These are phyloP conservation scores for Pleomassaria siparia DNA, from an alignment of 2,329 filamentous ascomycete species.

Conservation along the genomic window DNA sequence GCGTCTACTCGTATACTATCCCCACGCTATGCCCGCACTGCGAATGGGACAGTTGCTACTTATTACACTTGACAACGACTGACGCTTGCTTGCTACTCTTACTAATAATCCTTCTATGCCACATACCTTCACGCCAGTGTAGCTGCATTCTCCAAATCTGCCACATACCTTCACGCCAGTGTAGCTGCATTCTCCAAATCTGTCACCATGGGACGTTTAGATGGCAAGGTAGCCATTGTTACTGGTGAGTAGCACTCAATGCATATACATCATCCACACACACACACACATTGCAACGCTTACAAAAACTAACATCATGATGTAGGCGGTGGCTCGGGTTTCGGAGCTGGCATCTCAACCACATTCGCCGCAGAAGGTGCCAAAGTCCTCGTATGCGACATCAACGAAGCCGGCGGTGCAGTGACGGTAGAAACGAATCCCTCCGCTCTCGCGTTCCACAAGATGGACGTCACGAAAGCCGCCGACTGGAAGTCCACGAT, in stretches of 20 bases:
- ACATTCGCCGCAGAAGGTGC: slow-evolving; percentile 63
- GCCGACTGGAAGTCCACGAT: slow-evolving; percentile 56
- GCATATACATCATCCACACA: background rate
- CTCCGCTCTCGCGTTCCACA: slow-evolving; percentile 35
- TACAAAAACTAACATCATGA: background rate
- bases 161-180: slow-evolving; percentile 4
- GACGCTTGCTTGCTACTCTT: background rate
- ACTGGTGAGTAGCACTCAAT: slow-evolving; percentile 43
- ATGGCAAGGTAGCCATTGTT: slow-evolving; percentile 59
- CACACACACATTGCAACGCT: too few species aligned
- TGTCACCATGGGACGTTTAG: slow-evolving; percentile 45
- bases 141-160: background rate
- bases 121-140: background rate
- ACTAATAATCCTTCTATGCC: background rate
- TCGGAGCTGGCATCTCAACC: slow-evolving; percentile 63
- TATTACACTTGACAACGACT: background rate
- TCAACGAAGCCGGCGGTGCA: slow-evolving; percentile 57
- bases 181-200: background rate
- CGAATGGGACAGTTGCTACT: background rate
- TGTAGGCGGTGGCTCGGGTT: slow-evolving; percentile 61
- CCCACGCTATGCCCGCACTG: background rate
- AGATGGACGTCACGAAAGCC: slow-evolving; percentile 57
- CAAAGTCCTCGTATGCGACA: slow-evolving; percentile 63
- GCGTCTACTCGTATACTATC: background rate
- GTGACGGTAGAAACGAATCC: slow-evolving; percentile 50